Base-by-base conservation (phyloP, 2,329 filamentous ascomycete species). In the Verticillium isaacii region DNA sequence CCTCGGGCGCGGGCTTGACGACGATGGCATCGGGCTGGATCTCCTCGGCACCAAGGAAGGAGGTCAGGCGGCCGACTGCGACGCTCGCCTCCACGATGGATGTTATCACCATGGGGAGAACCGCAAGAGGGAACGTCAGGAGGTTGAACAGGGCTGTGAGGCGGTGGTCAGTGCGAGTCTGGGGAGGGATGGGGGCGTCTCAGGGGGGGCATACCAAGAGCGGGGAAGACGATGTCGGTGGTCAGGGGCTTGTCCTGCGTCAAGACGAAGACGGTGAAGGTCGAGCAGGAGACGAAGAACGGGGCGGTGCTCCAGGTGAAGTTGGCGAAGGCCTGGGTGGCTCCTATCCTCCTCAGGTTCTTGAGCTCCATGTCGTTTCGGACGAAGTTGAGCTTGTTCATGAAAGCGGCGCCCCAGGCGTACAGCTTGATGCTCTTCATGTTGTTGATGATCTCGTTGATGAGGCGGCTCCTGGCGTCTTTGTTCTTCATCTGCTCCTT, bases 351-450 rank as follows among this genome's bases (percentile, higher is more conserved):
- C 65, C 95, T 90, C 61, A 99, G 83, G 32, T 96, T 99, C 80
- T 95, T 95, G 61, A 99, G 81, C 77, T 99, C 95, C 69, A 92
- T 86, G 70, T 99, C 95, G 76, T 99, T 99, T 76, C 95, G 88
- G 64, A 99, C 93, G 74, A 91, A 91, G 77, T 95, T 98, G 63
- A 99, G 86, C 77, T 96, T 97, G 76, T 93, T 95, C 89, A 97
- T 97, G 73, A 99, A 99, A 15, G 95, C 94, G 34, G 89, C 90
- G 36, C 93, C 94, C 95, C 95, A 99, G 34, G 95, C 95, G 74
- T 97, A 99, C 23, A 99, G 85, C 79, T 99, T 99, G 80, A 99
- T 95, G 73, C 93, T 96, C 81, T 99, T 99, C 91, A 99, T 99
- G 78, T 98, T 98, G 82, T 96, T 97, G 71, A 99, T 82, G 67